Conservation (phyloP, 2,329 filamentous ascomycete genomes). For the Calonectria crousiana region DNA sequence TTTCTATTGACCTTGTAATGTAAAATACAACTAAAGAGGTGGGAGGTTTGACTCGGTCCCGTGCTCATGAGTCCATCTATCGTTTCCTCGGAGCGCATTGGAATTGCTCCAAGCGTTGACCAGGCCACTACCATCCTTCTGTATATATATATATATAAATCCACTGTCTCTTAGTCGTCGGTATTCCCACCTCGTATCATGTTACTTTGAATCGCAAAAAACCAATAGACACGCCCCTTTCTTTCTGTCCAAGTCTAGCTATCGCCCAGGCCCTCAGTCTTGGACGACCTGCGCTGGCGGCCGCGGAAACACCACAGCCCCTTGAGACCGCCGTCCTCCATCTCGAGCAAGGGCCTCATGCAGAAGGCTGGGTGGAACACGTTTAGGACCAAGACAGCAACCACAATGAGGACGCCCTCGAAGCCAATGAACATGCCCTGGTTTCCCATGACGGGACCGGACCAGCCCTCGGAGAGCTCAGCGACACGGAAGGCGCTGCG, state of each 20-base stretch:
- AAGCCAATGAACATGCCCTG: constrained; percentile 69
- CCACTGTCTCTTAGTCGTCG: no score
- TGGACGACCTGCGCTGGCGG: constrained; percentile 19
- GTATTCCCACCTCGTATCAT: background rate
- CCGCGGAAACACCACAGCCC: constrained; percentile 44
- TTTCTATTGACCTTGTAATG: background rate
- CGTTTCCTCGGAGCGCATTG: background rate
- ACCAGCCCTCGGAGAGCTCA: constrained; percentile 75
- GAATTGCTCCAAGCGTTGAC: background rate
- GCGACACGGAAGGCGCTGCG: constrained; percentile 75
- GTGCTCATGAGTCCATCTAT: background rate
- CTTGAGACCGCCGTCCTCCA: constrained; percentile 41
- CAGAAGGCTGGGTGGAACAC: constrained; percentile 49
- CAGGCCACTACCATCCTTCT: background rate
- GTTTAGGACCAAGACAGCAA: constrained; percentile 60
- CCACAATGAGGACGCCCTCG: constrained; percentile 66
- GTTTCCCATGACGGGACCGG: constrained; percentile 66
- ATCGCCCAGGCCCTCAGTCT: constrained; percentile 29
- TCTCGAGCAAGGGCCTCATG: constrained; percentile 45
- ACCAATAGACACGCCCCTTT: no score
- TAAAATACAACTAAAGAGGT: background rate
- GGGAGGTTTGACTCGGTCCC: background rate
- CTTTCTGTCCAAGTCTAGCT: background rate
- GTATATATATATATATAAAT: background rate
- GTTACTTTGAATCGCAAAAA: background rate